Percentiles rank a stretch among this genome's conserved stretches.
Evolutionary conservation across 306 rosid genomes (phyloP).

Genomic region (Vigna mungo): DNA sequence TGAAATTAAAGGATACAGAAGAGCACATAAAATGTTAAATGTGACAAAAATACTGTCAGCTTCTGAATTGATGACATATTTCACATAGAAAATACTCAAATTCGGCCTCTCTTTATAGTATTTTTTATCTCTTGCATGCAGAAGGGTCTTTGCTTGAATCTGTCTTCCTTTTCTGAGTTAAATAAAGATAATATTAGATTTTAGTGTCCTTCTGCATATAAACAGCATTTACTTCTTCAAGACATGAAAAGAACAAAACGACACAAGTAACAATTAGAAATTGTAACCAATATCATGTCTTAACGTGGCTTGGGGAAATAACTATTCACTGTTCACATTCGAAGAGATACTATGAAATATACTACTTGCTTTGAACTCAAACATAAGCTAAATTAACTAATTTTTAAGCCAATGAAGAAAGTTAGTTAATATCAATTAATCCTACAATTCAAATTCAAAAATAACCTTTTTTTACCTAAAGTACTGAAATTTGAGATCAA

Average conservation of each 20-base stretch:
- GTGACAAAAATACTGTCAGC: conserved; percentile 1
- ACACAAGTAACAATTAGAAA: not conserved
- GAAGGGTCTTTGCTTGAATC: conserved; percentile 44
- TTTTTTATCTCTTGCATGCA: conserved; percentile 38
- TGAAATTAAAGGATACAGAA: not conserved
- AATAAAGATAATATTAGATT: not conserved
- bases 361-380: not conserved
- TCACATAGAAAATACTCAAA: not conserved
- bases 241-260: not conserved
- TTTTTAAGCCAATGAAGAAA: no score
- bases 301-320: not conserved
- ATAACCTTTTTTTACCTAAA: no score
- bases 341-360: not conserved
- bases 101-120: conserved; percentile 34
- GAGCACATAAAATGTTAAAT: conserved; percentile 35
- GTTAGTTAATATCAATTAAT: no score
- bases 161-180: conserved; percentile 47
- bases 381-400: no score
- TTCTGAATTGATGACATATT: conserved; percentile 23
- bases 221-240: conserved; percentile 15
- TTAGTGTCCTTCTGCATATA: conserved; percentile 18
- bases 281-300: not conserved
- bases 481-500: no score
- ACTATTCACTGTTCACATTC: not conserved
- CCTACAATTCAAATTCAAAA: no score